Base-by-base conservation (phyloP, 2,329 filamentous ascomycete species). In the Fusarium albidum region DNA sequence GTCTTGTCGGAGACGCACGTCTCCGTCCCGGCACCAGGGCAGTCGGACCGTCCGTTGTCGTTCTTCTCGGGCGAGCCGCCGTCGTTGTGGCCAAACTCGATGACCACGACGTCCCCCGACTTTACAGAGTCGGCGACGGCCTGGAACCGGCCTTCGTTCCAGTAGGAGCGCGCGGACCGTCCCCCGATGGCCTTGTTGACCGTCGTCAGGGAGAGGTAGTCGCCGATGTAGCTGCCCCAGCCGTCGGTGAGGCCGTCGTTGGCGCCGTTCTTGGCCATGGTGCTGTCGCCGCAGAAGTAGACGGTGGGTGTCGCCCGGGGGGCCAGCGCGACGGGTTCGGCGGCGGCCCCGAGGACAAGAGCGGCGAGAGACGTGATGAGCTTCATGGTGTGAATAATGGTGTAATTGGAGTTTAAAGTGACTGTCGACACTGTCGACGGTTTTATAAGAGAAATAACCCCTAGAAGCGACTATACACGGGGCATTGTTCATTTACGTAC, bases 31-130 rank as follows among this genome's bases (percentile, higher is more conserved):
- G 77, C 72, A 3, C 84, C 84, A 3, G 70, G 71, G 53, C 87
- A 90, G 61, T 83, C 85, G 2, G 80, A 82, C 12, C 86, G 79
- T 1, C 82, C 82, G 61, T 89, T 88, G 69, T 90, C 87, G 11
- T 71, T 79, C 2, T 69, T 70, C 12, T 53, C 40, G 3, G 85
- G 73, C 0, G 79, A 79, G 2, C 86, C 85, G 17, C 86, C 87
- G 61, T 90, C 88, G 63, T 91, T 91, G 75, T 90, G 87, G 0
- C 88, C 87, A 64, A 90, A 89, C 64, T 90, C 87, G 46, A 90
- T 88, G 46, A 90, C 76, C 2, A 89, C 86, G 70, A 83, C 86
- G 70, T 90, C 87, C 27, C 84, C 85, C 2, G 76, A 49, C 65
- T 80, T 61, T 18, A 89, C 75, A 3, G 76, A 65, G 27, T 77